Evolutionary conservation across 192 early-diverging fungal genomes (phyloP), one percentile per base, ranked within the genome.

Genomic region (Gaertneriomyces semiglobifer): DNA sequence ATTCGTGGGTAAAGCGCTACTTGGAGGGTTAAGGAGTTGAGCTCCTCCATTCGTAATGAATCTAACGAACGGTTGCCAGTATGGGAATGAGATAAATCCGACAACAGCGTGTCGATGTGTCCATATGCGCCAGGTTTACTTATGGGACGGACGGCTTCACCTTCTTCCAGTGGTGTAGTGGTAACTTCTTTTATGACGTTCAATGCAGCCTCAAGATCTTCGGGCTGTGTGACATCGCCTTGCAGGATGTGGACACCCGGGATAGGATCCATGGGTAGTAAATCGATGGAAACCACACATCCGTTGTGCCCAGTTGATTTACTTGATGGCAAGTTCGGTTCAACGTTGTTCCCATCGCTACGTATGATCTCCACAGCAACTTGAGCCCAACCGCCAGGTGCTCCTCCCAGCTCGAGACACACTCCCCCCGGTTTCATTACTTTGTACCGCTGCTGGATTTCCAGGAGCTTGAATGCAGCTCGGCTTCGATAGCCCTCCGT

Each of bases 11-110:
- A 40, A 47, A 83, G 72, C 0, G 91, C 86, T 63, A 92, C 88
- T 0, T 43, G 64, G 39, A 92, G 66, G 0, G 88, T 86, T 3
- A 83, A 79, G 57, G 88, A 82, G 59, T 89, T 91, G 33, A 94
- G 79, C 55, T 85, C 79, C 55, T 67, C 18, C 6, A 79, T 68
- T 14, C 75, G 33, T 1, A 78, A 77, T 6, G 88, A 86, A 69
- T 94, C 91, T 4, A 83, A 79, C 4, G 81, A 76, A 48, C 86
- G 84, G 58, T 79, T 75, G 3, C 91, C 91, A 6, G 88, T 87
- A 57, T 90, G 91, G 52, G 86, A 78, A 54, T 90, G 92, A 14
- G 90, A 88, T 91, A 94, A 92, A 53, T 94, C 92, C 20, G 66
- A 70, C n/a, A 83, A 41, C 10, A 83, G 63, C 5, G 71, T 66